Evolutionary conservation across 352 stramenopile genomes (phyloP).

Genomic region (Globisporangium splendens): DNA sequence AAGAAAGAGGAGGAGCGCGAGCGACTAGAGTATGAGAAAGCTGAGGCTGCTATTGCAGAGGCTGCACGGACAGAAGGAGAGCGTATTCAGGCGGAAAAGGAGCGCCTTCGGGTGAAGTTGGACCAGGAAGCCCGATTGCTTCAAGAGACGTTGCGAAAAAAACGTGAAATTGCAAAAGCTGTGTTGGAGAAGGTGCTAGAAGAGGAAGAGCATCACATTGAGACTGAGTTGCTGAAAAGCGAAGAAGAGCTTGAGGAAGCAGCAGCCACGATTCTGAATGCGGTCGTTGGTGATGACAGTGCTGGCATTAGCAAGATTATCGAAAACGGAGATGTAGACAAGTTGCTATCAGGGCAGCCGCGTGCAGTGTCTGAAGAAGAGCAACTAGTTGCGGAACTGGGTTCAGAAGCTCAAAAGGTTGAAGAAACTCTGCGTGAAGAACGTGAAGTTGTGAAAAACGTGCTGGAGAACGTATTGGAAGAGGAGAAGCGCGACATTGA

Average conservation of each 20-base stretch:
- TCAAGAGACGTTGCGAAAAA: conserved; percentile 2
- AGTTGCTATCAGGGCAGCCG: too few relatives aligned
- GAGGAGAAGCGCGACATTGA: conserved; percentile 2
- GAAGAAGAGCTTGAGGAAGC: background rate
- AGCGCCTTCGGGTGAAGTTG: conserved; percentile 3
- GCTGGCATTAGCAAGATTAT: too few relatives aligned
- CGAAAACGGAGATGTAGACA: too few relatives aligned
- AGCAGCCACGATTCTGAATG: background rate
- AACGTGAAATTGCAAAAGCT: conserved; percentile 6
- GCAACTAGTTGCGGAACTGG: conserved; percentile 1
- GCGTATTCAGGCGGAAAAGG: conserved; percentile 6
- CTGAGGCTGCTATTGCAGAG: conserved; percentile 7
- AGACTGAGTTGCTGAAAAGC: conserved; percentile 2
- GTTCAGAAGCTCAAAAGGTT: conserved; percentile 3
- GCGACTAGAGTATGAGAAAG: conserved; percentile 1
- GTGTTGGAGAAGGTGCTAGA: conserved; percentile 1
- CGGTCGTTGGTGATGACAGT: background rate
- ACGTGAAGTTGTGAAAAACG: conserved; percentile 4
- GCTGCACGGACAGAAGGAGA: conserved; percentile 9
- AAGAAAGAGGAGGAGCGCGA: conserved; percentile 5
- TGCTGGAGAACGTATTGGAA: conserved; percentile 2
- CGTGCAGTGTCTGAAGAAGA: background rate
- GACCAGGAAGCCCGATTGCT: conserved; percentile 3
- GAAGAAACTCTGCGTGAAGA: conserved; percentile 6
- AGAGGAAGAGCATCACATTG: conserved; percentile 3